These are phyloP conservation scores for Yamadazyma songkhlaensis DNA, from an alignment of 1,139 yeast species.

Conservation along the genomic window DNA sequence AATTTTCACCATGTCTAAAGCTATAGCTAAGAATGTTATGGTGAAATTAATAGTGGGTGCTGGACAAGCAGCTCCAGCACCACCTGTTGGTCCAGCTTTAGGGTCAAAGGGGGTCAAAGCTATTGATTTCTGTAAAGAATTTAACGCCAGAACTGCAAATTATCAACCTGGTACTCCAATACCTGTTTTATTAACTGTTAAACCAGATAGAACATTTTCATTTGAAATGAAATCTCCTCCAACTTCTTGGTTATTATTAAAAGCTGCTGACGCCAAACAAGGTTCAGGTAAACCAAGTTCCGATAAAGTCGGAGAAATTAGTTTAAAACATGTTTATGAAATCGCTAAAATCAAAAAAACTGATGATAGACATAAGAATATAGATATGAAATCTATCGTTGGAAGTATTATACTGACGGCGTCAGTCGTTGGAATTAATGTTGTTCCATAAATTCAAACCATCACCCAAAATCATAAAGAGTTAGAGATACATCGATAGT, in stretches of 20 bases:
- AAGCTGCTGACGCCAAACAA: slow-evolving; percentile 80
- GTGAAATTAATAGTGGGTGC: slow-evolving; percentile 96
- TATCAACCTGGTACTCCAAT: slow-evolving; percentile 84
- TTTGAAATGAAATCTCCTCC: slow-evolving; percentile 92
- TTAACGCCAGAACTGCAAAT: slow-evolving; percentile 93
- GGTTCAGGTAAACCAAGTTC: slow-evolving; percentile 63
- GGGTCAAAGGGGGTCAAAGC: slow-evolving; percentile 99
- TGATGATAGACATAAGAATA: slow-evolving; percentile 73
- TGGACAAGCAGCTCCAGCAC: slow-evolving; percentile 98
- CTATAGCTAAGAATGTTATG: slow-evolving; percentile 42
- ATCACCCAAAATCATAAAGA: too few species aligned
- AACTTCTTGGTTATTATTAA: slow-evolving; percentile 79
- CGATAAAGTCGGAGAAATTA: slow-evolving; percentile 62
- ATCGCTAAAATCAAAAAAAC: slow-evolving; percentile 91
- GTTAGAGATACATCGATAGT: slow-evolving; percentile 4
- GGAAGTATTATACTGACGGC: slow-evolving; percentile 88
- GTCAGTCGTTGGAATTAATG: slow-evolving; percentile 79
- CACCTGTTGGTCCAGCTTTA: slow-evolving; percentile 98
- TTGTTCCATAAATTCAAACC: slow-evolving; percentile 48
- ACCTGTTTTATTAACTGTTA: slow-evolving; percentile 80
- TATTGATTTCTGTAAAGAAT: slow-evolving; percentile 96
- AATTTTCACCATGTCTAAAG: slow-evolving; percentile 20
- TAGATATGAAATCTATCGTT: slow-evolving; percentile 72
- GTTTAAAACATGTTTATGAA: slow-evolving; percentile 89
- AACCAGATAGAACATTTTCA: slow-evolving; percentile 87